Conservation (phyloP, 345 rosid species). For the Mercurialis annua region DNA sequence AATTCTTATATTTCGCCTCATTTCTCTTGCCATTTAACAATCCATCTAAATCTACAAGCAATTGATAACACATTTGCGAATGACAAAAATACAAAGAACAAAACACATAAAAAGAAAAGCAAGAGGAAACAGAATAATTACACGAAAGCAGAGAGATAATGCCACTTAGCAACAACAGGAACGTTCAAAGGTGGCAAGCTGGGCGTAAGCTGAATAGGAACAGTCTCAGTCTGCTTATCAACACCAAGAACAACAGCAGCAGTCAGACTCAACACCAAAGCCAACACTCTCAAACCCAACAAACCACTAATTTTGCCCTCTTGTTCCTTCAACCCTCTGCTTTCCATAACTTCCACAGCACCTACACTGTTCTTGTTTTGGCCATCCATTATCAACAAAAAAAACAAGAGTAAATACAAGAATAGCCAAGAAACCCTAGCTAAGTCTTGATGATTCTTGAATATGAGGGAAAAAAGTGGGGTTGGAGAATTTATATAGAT, state of each 20-base stretch:
- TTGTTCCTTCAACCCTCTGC: background rate
- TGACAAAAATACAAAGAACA: no score
- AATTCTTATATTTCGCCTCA: no score
- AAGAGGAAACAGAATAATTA: slow-evolving; percentile 37
- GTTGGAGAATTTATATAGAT: background rate
- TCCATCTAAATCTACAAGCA: no score
- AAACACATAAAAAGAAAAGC: no score
- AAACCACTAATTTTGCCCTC: background rate
- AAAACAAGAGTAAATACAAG: no score
- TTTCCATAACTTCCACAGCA: slow-evolving; percentile 6
- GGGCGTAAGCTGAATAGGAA: slow-evolving; percentile 37
- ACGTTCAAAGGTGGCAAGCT: slow-evolving; percentile 49
- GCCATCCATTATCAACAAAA: background rate
- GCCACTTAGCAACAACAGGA: slow-evolving; percentile 51
- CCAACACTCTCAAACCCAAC: slow-evolving; percentile 41
- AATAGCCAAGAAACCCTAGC: no score
- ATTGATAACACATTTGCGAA: no score
- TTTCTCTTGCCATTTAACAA: no score
- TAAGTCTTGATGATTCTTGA: background rate
- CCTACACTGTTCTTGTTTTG: background rate
- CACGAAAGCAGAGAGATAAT: slow-evolving; percentile 60
- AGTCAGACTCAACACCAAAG: slow-evolving; percentile 43
- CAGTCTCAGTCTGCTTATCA: slow-evolving; percentile 42
- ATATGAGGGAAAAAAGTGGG: background rate
- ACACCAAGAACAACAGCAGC: slow-evolving; percentile 50